Evolutionary conservation across 2,329 filamentous ascomycete genomes (phyloP).

Genomic region (Thielaviopsis ethacetica): DNA sequence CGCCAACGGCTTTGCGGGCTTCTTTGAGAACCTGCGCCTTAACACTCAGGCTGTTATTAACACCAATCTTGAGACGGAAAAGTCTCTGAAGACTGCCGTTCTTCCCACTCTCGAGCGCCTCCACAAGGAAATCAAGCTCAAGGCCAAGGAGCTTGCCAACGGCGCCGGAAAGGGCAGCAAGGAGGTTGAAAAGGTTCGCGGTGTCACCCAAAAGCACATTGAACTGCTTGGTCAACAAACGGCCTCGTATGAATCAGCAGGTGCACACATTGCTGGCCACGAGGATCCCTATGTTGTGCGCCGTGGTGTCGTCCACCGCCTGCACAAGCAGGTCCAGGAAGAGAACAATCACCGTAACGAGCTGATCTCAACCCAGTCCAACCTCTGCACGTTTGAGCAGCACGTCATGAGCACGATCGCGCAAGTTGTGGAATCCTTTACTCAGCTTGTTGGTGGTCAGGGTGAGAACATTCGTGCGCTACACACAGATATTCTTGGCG

Average conservation of each 20-base stretch:
- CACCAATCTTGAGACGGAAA: constrained; percentile 79
- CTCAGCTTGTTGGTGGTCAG: constrained; percentile 63
- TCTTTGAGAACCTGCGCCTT: constrained; percentile 85
- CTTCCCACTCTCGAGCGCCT: constrained; percentile 79
- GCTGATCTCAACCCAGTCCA: constrained; percentile 76
- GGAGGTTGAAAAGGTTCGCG: constrained; percentile 77
- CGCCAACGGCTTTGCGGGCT: constrained; percentile 69
- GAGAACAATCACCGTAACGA: constrained; percentile 96
- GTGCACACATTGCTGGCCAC: constrained; percentile 49
- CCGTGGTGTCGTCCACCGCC: constrained; percentile 63
- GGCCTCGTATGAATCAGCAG: constrained; percentile 60
- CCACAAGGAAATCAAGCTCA: constrained; percentile 93
- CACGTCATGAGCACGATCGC: constrained; percentile 75
- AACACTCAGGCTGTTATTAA: constrained; percentile 88
- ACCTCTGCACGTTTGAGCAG: constrained; percentile 73
- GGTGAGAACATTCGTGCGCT: constrained; percentile 66
- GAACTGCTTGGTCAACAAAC: constrained; percentile 81
- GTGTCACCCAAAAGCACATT: constrained; percentile 83
- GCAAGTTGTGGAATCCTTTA: constrained; percentile 67
- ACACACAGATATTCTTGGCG: constrained; percentile 68
- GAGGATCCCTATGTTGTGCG: constrained; percentile 83
- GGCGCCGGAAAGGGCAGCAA: constrained; percentile 77
- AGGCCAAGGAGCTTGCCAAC: constrained; percentile 71
- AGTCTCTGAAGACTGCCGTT: constrained; percentile 72
- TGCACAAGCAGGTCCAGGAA: constrained; percentile 81